These are phyloP conservation scores for Glycine soja DNA, from an alignment of 306 rosid species.

Conservation along the genomic window DNA sequence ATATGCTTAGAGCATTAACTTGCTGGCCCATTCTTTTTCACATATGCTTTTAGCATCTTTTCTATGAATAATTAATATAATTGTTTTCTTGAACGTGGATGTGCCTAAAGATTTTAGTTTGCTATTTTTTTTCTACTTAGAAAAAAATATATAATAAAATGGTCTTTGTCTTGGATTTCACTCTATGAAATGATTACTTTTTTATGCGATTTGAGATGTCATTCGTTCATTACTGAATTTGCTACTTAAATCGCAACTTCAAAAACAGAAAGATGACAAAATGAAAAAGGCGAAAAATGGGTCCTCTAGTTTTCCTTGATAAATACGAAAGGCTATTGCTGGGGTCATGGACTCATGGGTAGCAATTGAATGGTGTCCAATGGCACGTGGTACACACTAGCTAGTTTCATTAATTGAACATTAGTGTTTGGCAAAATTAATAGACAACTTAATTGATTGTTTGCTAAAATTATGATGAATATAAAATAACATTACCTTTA, in stretches of 20 bases:
- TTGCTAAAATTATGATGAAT: neutral
- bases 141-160: neutral
- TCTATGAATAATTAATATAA: conserved; percentile 29
- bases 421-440: neutral
- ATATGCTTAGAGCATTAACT: conserved; percentile 71
- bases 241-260: neutral
- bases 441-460: neutral
- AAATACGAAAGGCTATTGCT: conserved; percentile 24
- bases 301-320: neutral
- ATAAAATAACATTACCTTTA: too few species aligned
- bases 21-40: conserved; percentile 55
- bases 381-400: conserved; percentile 23
- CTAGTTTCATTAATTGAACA: neutral
- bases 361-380: neutral
- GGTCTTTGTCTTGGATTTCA: neutral
- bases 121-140: neutral
- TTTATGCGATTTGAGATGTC: neutral
- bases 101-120: conserved; percentile 1
- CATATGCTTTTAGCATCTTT: conserved; percentile 55
- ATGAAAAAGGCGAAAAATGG: conserved; percentile 24
- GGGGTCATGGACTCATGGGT: conserved; percentile 29
- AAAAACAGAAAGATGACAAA: conserved; percentile 41
- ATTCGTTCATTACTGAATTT: neutral
- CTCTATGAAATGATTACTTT: neutral
- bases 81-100: conserved; percentile 48